These are phyloP conservation scores for Viola odorata DNA, from an alignment of 345 rosid species.

Conservation along the genomic window DNA sequence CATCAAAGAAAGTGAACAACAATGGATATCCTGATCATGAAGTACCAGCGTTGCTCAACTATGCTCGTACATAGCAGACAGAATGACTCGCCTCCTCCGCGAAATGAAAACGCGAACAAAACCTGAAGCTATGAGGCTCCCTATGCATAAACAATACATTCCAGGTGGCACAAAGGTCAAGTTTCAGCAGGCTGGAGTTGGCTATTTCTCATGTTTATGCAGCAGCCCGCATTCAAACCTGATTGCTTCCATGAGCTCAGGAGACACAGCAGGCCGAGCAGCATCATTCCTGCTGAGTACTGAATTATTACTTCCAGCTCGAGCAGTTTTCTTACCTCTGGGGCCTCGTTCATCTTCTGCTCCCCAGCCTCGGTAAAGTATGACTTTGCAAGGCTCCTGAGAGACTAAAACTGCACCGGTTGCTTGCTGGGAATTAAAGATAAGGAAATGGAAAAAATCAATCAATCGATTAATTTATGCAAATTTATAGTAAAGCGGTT, in stretches of 20 bases:
- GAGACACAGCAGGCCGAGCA: constrained; percentile 38
- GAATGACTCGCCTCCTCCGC: too few relatives aligned
- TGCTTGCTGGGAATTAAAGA: constrained; percentile 50
- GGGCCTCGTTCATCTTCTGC: constrained; percentile 42
- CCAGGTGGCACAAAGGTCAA: constrained; percentile 1
- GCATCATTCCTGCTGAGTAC: constrained; percentile 7
- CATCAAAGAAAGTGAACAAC: too few relatives aligned
- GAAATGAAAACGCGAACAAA: too few relatives aligned
- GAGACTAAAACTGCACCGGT: constrained; percentile 78
- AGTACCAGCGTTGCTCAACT: too few relatives aligned
- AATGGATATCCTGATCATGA: too few relatives aligned
- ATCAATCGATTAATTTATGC: constrained; percentile 1
- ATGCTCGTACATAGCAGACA: too few relatives aligned
- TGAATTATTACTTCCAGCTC: constrained; percentile 13
- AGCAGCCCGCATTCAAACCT: constrained; percentile 70
- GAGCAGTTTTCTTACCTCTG: constrained; percentile 13
- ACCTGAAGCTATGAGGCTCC: too few relatives aligned
- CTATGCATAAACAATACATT: too few relatives aligned
- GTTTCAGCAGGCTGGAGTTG: constrained; percentile 6
- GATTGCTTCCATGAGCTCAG: constrained; percentile 76
- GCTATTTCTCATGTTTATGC: constrained; percentile 12
- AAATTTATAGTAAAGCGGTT: not conserved
- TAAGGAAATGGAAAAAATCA: constrained; percentile 2
- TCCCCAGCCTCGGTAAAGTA: constrained; percentile 88
- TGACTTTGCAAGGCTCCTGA: constrained; percentile 88